Evolutionary conservation across 2,329 filamentous ascomycete genomes (phyloP), one percentile per base, ranked within the genome.

Genomic region (Rhynchosporium graminicola): DNA sequence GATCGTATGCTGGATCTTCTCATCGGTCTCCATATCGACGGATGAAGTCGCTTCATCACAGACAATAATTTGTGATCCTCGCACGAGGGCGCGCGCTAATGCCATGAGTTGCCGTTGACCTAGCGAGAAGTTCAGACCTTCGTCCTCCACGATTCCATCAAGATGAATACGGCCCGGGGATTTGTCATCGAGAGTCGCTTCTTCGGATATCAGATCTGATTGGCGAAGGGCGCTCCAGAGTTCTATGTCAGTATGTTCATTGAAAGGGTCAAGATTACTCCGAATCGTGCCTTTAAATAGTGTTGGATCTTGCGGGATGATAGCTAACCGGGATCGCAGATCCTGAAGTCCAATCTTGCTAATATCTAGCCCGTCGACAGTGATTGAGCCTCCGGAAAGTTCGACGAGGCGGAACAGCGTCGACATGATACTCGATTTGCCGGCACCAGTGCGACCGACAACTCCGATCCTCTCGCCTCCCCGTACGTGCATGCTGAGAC

Each of bases 81-180:
- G 87, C 4, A 98, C 94, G 2, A 99, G 84, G 0, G 95, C 95
- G 0, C 95, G 87, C 0, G 93, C 93, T 0, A 99, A 82, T 0
- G 95, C 95, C 90, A 98, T 96, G 55, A 98, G 85, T 76, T 98
- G 95, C 3, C 95, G 87, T 78, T 98, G 94, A 6, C 94, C 94
- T 9, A 98, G 87, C 0, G 92, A 96, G 80, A 97, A 97, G 77
- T 98, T 98, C 65, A 97, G 83, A 0, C 95, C 95, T 77, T 97
- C 94, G 74, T 98, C 95, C 70, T 97, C 92, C 2, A 98, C 94
- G 1, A 86, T 73, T 15, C 84, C 89, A 76, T 98, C 94, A 28
- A 99, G 87, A 67, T 92, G 87, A 64, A 97, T 89, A 61, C 90
- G 86, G 9, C 76, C 76, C n/a, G 77, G 74, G 62, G 78, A 76